Evolutionary conservation across 495 filamentous ascomycete species (phyloP).

Genomic region (Aspergillus affinis): DNA sequence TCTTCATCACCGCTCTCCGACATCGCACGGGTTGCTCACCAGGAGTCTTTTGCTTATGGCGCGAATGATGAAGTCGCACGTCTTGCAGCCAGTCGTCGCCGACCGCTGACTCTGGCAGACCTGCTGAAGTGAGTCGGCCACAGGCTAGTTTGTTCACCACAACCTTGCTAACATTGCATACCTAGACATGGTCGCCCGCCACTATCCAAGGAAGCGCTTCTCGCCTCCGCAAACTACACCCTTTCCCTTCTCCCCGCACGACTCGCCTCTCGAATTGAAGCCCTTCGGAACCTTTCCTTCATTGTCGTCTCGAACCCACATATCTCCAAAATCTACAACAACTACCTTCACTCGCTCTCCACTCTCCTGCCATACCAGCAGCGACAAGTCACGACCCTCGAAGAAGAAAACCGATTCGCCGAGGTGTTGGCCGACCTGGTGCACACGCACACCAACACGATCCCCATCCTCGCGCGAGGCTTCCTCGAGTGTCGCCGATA

Average conservation of each 20-base stretch:
- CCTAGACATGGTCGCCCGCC: slow-evolving; percentile 85
- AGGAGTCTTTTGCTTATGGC: slow-evolving; percentile 35
- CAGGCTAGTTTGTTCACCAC: background rate
- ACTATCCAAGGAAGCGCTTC: slow-evolving; percentile 72
- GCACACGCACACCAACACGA: slow-evolving; percentile 89
- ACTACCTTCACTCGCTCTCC: slow-evolving; percentile 88
- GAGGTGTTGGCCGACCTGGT: slow-evolving; percentile 91
- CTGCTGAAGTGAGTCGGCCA: slow-evolving; percentile 69
- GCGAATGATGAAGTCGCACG: slow-evolving; percentile 72
- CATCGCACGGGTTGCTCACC: slow-evolving; percentile 17
- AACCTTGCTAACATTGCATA: slow-evolving; percentile 8
- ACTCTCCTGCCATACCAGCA: slow-evolving; percentile 83
- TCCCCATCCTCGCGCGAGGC: slow-evolving; percentile 84
- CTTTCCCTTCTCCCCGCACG: slow-evolving; percentile 88
- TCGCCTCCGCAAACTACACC: slow-evolving; percentile 91
- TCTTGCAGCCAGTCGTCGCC: slow-evolving; percentile 75
- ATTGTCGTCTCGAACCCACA: slow-evolving; percentile 97
- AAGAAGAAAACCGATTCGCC: slow-evolving; percentile 88
- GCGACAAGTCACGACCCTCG: slow-evolving; percentile 72
- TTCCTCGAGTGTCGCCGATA: slow-evolving; percentile 91
- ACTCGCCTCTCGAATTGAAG: slow-evolving; percentile 91
- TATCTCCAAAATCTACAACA: slow-evolving; percentile 87
- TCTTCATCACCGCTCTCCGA: slow-evolving; percentile 18
- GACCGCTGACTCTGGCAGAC: slow-evolving; percentile 81
- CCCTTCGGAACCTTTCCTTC: slow-evolving; percentile 88